Conservation (phyloP, 2,329 filamentous ascomycete genomes). For the Cladosporium oxysporum region DNA sequence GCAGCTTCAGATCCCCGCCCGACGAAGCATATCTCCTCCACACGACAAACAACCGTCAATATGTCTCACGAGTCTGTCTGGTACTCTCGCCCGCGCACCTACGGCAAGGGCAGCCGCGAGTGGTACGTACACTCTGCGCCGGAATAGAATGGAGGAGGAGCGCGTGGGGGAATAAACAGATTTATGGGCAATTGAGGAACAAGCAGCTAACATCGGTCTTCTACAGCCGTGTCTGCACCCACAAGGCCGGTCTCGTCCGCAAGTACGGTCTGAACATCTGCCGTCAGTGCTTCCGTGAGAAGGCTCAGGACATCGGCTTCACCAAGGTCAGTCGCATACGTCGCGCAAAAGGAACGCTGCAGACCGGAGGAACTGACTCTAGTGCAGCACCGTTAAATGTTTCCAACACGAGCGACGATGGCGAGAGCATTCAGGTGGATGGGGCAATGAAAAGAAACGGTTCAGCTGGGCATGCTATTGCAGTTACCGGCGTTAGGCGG, state of each 20-base stretch:
- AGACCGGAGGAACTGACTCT: neutral
- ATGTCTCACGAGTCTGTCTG: constrained; percentile 97
- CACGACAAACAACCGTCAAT: constrained; percentile 49
- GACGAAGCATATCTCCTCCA: constrained; percentile 18
- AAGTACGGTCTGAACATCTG: constrained; percentile 95
- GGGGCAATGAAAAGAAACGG: constrained; percentile 16
- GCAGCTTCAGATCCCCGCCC: constrained; percentile 21
- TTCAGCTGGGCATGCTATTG: constrained; percentile 19
- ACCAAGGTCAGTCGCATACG: constrained; percentile 55
- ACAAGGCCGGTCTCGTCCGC: constrained; percentile 98
- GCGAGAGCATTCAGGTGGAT: constrained; percentile 21
- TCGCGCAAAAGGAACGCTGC: neutral
- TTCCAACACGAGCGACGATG: constrained; percentile 19
- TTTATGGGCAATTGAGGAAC: constrained; percentile 22
- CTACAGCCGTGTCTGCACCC: constrained; percentile 78
- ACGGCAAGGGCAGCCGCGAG: constrained; percentile 92
- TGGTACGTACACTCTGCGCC: constrained; percentile 66
- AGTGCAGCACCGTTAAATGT: constrained; percentile 38
- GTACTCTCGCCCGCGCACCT: constrained; percentile 96
- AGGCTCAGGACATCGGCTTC: constrained; percentile 68
- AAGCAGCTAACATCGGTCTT: constrained; percentile 32
- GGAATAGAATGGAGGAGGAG: constrained; percentile 13
- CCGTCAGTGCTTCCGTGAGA: constrained; percentile 72
- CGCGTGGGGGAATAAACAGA: constrained; percentile 14
- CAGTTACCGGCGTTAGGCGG: constrained; percentile 22